These are phyloP conservation scores for Priceomyces haplophilus DNA, from an alignment of 805 yeast genomes.

Conservation along the genomic window DNA sequence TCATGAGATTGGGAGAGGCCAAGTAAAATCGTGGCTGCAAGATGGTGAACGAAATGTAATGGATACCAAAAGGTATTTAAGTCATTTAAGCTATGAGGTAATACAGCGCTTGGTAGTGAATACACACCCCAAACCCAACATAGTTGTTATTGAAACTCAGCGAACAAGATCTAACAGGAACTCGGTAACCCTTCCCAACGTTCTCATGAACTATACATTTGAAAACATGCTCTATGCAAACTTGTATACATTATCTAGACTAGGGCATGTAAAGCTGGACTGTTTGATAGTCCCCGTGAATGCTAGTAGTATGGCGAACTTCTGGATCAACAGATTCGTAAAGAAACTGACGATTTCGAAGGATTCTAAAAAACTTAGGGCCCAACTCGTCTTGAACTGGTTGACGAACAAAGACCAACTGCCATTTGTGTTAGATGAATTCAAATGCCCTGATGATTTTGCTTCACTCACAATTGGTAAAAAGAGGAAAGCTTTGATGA, in stretches of 20 bases:
- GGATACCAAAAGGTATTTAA: slow-evolving; percentile 29
- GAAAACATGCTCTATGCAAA: slow-evolving; percentile 36
- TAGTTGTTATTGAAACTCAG: slow-evolving; percentile 38
- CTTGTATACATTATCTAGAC: slow-evolving; percentile 16
- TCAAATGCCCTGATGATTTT: slow-evolving; percentile 1
- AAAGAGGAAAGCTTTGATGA: slow-evolving; percentile 5
- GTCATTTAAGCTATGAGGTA: slow-evolving; percentile 14
- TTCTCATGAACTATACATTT: slow-evolving; percentile 34
- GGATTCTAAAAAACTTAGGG: slow-evolving; percentile 14
- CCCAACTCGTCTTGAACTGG: slow-evolving; percentile 14
- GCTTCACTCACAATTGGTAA: background rate
- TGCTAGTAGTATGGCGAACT: slow-evolving; percentile 35
- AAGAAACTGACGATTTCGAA: slow-evolving; percentile 11
- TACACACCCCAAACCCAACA: slow-evolving; percentile 14
- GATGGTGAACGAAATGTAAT: slow-evolving; percentile 7
- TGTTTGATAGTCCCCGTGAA: slow-evolving; percentile 32
- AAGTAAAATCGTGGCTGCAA: background rate
- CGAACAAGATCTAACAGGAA: slow-evolving; percentile 35
- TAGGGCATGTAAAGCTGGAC: slow-evolving; percentile 1
- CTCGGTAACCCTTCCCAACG: slow-evolving; percentile 37
- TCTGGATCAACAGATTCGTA: slow-evolving; percentile 36
- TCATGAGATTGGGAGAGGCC: background rate
- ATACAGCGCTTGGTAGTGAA: slow-evolving; percentile 18
- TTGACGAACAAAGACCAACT: slow-evolving; percentile 2
- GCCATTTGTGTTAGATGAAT: slow-evolving; percentile 5